Conservation (phyloP, 768 basidiomycete genomes). For the Kwoniella sp. region DNA sequence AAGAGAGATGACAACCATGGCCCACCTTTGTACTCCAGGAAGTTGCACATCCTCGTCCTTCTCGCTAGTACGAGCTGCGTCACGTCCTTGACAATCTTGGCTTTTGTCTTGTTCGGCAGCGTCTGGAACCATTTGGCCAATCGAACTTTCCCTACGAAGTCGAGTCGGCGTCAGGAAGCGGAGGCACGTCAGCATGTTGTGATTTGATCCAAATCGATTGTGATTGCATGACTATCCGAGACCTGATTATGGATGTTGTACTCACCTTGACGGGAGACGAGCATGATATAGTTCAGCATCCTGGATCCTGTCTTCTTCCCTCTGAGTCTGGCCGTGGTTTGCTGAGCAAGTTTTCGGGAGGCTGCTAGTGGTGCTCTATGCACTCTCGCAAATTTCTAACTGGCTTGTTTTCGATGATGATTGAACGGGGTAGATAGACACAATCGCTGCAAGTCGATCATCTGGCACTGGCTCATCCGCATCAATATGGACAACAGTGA, state of each 20-base stretch:
- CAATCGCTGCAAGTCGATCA: too few species aligned
- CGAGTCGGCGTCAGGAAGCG: neutral
- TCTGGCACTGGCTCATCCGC: too few species aligned
- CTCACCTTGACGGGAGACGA: slow-evolving; percentile 83
- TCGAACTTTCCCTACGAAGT: slow-evolving; percentile 75
- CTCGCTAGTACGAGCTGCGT: slow-evolving; percentile 88
- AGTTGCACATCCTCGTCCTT: slow-evolving; percentile 89
- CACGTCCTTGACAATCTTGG: slow-evolving; percentile 93
- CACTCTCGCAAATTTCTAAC: too few species aligned
- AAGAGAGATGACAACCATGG: too few species aligned
- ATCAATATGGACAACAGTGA: neutral
- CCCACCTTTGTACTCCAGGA: slow-evolving; percentile 97
- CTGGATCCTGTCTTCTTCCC: slow-evolving; percentile 1
- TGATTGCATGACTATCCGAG: neutral
- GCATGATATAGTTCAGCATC: slow-evolving; percentile 83
- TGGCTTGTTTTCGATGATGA: too few species aligned
- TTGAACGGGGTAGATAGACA: too few species aligned
- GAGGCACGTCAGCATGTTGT: too few species aligned
- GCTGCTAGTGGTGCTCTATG: too few species aligned
- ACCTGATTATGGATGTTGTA: too few species aligned
- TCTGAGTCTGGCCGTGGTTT: too few species aligned
- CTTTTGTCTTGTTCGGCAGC: slow-evolving; percentile 74
- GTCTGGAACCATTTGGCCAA: slow-evolving; percentile 96
- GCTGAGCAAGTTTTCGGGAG: too few species aligned
- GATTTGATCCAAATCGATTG: too few species aligned